Evolutionary conservation across 176 grass and related monocot species (phyloP), one percentile per base, ranked within the genome.

Genomic region (Zea luxurians): DNA sequence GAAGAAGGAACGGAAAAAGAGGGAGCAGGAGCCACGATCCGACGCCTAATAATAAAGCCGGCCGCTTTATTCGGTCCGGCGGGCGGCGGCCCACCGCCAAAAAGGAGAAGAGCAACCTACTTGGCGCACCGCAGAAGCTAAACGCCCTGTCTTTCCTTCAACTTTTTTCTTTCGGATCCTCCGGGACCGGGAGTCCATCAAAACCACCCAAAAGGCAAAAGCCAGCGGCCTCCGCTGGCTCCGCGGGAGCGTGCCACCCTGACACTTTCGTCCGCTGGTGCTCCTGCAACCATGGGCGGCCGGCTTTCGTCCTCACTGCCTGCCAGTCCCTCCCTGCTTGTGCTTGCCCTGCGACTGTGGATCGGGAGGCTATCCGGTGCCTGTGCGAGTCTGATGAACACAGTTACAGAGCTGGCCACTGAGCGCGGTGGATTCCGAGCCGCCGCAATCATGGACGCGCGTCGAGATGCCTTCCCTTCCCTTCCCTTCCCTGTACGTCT

Each of bases 251-350:
- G 27, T 27, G 27, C 27, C 50, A 43, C 50, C 41, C 3, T 74
- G 80, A 80, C 81, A 75, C n/a, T n/a, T 87, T 57, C 61, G 6
- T 27, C 0, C 27, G 27, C 27, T 77, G 70, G 75, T 88, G 86
- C 86, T 83, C 76, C 81, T 2, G 76, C 86, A 83, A 88, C 86
- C 83, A 88, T 64, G 81, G 86, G 70, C 64, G 86, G 76, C 59
- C 80, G 66, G 46, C 74, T 52, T 83, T 73, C 11, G 40, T 43
- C 85, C 78, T 0, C 27, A 27, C 2, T 4, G 36, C 61, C 50
- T 64, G 59, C 17, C 61, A 21, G 38, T 11, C 21, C 15, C 15
- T 54, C 37, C 37, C 37, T 38, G 53, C 16, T 8, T 8, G 3
- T 60, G 57, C 57, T 38, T 3, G 18, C 60, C 35, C 4, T 38